Evolutionary conservation across 139 green algal genomes (phyloP), one percentile per base, ranked within the genome.

Genomic region (Haematococcus lacustris): DNA sequence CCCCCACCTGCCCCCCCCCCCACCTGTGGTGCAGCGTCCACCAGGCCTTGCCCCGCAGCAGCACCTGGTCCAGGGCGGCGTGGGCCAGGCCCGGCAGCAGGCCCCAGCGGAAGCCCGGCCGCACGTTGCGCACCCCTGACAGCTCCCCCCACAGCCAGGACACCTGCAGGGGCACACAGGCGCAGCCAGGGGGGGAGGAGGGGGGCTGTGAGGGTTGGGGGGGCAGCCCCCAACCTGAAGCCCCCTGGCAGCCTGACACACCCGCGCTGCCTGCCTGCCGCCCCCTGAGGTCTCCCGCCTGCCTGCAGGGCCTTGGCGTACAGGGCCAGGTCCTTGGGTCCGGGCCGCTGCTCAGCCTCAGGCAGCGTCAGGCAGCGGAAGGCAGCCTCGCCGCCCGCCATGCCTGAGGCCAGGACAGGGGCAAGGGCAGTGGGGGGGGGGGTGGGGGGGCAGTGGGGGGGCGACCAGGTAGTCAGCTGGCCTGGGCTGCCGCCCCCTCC

Each of bases 361-460:
- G 75, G 60, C 17, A 47, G 43, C 0, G 57, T 78, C 33, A 96
- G 82, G 43, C 67, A 83, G 0, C 73, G 30, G 70, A 91, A 90
- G 2, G 85, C 85, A 2, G 83, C 87, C 66, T 98, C 90, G 3
- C 83, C 93, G 6, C 90, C 93, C 51, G 94, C 38, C 71, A 97
- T 94, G 73, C 93, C 93, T 17, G 82, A 90, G 84, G 94, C 92
- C 89, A n/a, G n/a, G n/a, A n/a, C n/a, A n/a, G n/a, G n/a, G n/a
- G n/a, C n/a, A n/a, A n/a, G n/a, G n/a, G n/a, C n/a, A n/a, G n/a
- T n/a, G n/a, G n/a, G n/a, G n/a, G n/a, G n/a, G n/a, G n/a, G n/a
- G n/a, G n/a, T n/a, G n/a, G n/a, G n/a, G n/a, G n/a, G n/a, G n/a
- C n/a, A n/a, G n/a, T n/a, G n/a, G n/a, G n/a, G n/a, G n/a, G n/a